Evolutionary conservation across 1,139 yeast genomes (phyloP).

Genomic region (Pichia cactophila): DNA sequence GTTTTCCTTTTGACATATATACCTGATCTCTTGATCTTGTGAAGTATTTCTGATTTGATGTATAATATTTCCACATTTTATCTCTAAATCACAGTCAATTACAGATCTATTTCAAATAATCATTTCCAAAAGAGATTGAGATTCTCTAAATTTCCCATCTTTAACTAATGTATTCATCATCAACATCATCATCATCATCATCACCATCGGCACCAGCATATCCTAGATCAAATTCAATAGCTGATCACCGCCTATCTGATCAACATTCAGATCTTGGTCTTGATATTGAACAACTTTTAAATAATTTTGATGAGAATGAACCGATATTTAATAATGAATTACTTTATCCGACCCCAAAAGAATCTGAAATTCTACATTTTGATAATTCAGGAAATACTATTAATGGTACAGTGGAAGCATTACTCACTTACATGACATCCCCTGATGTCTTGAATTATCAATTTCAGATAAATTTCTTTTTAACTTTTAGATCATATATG

Average conservation of each 20-base stretch:
- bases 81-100: too few relatives aligned
- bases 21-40: not conserved
- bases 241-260: not conserved
- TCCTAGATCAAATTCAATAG: not conserved
- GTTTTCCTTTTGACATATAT: not conserved
- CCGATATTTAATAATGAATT: constrained; percentile 27
- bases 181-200: not conserved
- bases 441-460: constrained; percentile 75
- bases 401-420: constrained; percentile 35
- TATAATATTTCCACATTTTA: too few relatives aligned
- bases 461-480: constrained; percentile 74
- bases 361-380: constrained; percentile 25
- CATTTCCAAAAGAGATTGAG: too few relatives aligned
- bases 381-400: constrained; percentile 11
- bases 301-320: constrained; percentile 26
- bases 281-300: constrained; percentile 18
- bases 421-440: constrained; percentile 69
- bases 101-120: too few relatives aligned
- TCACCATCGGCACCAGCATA: not conserved
- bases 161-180: too few relatives aligned
- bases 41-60: not conserved
- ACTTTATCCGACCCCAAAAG: constrained; percentile 26
- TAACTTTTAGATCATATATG: constrained; percentile 71
- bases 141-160: too few relatives aligned
- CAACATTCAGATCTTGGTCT: not conserved